A percentile compares a stretch with the other conserved stretches of the same genome.
These are phyloP conservation scores for Ricinus communis DNA, from an alignment of 345 rosid species.

Conservation along the genomic window DNA sequence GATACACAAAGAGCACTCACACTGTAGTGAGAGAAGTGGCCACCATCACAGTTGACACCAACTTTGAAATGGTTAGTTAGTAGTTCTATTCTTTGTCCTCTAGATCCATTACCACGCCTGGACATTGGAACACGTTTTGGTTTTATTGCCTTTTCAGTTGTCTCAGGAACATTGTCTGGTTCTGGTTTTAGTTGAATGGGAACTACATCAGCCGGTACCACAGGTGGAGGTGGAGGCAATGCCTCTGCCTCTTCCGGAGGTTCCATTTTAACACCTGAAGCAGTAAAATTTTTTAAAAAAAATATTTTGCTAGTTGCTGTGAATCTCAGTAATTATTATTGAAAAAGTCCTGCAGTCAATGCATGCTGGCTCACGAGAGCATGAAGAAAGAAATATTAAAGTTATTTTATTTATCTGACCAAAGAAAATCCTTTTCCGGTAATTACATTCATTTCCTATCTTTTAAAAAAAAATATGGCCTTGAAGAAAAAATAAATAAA, in stretches of 20 bases:
- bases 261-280: slow-evolving; percentile 15
- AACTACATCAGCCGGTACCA: slow-evolving; percentile 16
- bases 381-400: no score
- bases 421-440: no score
- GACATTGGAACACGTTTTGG: slow-evolving; percentile 17
- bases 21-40: slow-evolving; percentile 24
- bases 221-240: slow-evolving; percentile 21
- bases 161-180: slow-evolving; percentile 1
- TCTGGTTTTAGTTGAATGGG: slow-evolving; percentile 13
- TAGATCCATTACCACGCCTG: slow-evolving; percentile 24
- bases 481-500: no score
- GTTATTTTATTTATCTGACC: no score
- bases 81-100: slow-evolving; percentile 23
- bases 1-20: slow-evolving; percentile 8
- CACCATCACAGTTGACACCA: slow-evolving; percentile 2
- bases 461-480: no score
- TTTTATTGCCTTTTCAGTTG: slow-evolving; percentile 3
- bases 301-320: no score
- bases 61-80: slow-evolving; percentile 30
- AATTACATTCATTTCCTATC: no score
- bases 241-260: slow-evolving; percentile 11
- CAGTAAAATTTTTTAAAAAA: not conserved
- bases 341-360: no score
- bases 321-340: no score
- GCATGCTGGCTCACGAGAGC: no score